A percentile compares a stretch with the other conserved stretches of the same genome.
Evolutionary conservation across 73 alveolate genomes (phyloP).

Genomic region (Uronychia binucleata): DNA sequence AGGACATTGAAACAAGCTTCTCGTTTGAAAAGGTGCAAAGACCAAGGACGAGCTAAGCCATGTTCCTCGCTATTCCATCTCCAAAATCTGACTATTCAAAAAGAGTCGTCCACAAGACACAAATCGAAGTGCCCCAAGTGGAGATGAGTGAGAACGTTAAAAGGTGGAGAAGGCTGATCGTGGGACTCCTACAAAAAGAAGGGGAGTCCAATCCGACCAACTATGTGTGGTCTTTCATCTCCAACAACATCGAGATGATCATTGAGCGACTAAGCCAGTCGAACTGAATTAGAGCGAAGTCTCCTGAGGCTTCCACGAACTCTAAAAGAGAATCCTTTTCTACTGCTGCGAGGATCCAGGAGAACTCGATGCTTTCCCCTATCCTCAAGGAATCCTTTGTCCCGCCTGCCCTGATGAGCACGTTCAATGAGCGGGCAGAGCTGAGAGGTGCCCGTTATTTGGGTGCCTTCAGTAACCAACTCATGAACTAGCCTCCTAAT

Average conservation of each 20-base stretch:
- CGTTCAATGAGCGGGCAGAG: too few relatives aligned
- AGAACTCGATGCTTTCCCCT: background rate
- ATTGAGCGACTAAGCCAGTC: background rate
- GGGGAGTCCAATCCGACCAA: background rate
- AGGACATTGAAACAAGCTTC: too few relatives aligned
- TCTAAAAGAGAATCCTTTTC: background rate
- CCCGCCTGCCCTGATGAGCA: background rate
- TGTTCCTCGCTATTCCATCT: too few relatives aligned
- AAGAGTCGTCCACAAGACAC: too few relatives aligned
- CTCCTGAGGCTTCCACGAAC: background rate
- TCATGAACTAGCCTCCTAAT: background rate
- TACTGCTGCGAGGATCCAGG: background rate
- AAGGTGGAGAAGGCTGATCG: background rate
- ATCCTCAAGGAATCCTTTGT: background rate
- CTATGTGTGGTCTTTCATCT: background rate
- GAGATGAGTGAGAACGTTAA: too few relatives aligned
- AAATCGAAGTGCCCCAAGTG: too few relatives aligned
- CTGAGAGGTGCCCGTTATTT: too few relatives aligned
- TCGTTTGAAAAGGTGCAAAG: too few relatives aligned
- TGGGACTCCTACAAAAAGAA: background rate
- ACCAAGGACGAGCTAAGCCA: too few relatives aligned
- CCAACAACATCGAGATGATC: background rate
- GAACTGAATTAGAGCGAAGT: background rate
- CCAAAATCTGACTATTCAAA: too few relatives aligned
- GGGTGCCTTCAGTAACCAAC: background rate